Percentiles rank a stretch among this genome's conserved stretches.
Conservation (phyloP, 2,329 filamentous ascomycete species). For the Cercospora sp. region DNA sequence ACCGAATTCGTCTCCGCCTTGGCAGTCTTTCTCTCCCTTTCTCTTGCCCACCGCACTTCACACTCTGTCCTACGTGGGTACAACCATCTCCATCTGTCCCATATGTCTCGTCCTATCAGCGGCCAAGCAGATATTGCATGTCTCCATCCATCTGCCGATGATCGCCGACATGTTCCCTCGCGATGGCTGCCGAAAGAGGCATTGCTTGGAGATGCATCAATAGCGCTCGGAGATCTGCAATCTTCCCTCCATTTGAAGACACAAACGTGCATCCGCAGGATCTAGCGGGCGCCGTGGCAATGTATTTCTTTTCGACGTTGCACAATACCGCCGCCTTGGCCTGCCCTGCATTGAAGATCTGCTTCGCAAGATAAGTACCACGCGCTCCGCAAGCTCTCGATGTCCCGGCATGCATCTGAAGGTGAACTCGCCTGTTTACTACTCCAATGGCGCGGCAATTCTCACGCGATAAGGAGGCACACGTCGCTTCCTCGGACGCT, state of each 20-base stretch:
- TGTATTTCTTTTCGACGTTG: background rate
- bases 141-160: background rate
- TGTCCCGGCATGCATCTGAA: background rate
- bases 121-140: background rate
- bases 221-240: background rate
- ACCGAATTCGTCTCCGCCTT: background rate
- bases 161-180: background rate
- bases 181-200: background rate
- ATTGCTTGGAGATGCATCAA: background rate
- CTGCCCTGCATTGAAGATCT: background rate
- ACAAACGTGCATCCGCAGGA: background rate
- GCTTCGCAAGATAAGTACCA: background rate
- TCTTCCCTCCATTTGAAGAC: background rate
- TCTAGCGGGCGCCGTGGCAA: background rate
- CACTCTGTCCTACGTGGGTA: too few relatives aligned
- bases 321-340: background rate
- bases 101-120: background rate
- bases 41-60: background rate
- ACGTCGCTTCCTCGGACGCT: constrained; percentile 3
- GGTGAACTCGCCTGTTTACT: background rate
- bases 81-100: background rate
- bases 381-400: background rate
- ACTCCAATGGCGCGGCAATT: background rate
- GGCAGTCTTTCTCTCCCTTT: background rate
- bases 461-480: constrained; percentile 11